Base-by-base conservation (phyloP, 805 yeast genomes). In the Yamadazyma kitorensis region DNA sequence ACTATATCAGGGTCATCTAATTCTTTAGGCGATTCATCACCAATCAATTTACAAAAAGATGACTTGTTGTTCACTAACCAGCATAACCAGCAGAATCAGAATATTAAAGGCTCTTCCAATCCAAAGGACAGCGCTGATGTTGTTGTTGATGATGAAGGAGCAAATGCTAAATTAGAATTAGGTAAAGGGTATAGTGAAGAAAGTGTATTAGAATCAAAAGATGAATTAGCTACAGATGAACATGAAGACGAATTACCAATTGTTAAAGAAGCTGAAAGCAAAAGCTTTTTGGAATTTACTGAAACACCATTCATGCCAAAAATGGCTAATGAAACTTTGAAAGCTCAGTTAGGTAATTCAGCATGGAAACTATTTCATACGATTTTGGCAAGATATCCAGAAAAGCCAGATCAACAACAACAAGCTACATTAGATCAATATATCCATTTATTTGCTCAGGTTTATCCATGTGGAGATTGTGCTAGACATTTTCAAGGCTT, bases 401-500 rank as follows among this genome's bases (percentile, higher is more conserved):
- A 84, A 27, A 61, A 63, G 17, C 98, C 98, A 13, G 60, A 80
- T 1, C 46, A 52, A 3, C 73, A 70, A 28, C 88, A 91, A 51
- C 70, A 78, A 33, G 55, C 67, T 19, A 83, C 91, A 17, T 64
- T 93, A 30, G 50, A 60, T 12, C 73, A 66, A 38, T 93, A 80
- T 55, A 71, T 93, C 14, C 61, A 76, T 15, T 64, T 86, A 22
- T 93, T 89, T 62, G 88, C 93, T 1, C 86, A 89, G 49, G 91
- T 93, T 7, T 93, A 93, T 45, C 98, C 98, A 0, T 91, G 98
- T 61, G 95, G 95, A 3, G 97, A 91, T 55, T 93, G 98, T 61
- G 97, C 98, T 0, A 70, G 86, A 44, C 98, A 93, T 58, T 93
- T 93, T 58, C 82, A 75, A 44, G 61, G 74, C 52, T 61, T 91